phyloP scores from a whole-genome alignment of 371 early-diverging fungal genomes.

The Dinochytrium kinnereticum region DNA sequence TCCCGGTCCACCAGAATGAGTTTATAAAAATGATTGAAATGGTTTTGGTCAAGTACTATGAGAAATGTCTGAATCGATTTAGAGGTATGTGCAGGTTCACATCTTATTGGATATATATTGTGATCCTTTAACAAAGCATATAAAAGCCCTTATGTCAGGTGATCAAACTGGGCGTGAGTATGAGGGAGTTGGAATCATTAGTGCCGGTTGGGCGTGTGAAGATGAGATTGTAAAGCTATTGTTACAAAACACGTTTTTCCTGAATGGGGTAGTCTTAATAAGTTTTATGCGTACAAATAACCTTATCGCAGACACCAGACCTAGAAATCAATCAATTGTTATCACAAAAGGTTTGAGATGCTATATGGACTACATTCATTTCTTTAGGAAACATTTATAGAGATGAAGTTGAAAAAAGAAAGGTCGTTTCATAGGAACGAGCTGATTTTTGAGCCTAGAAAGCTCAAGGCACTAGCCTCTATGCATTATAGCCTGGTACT shows the following conservation, averaged over 20 bases:
- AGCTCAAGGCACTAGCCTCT: constrained; percentile 72
- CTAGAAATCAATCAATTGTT: constrained; percentile 26
- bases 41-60: constrained; percentile 74
- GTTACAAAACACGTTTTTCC: constrained; percentile 66
- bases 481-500: constrained; percentile 82
- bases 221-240: constrained; percentile 70
- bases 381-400: constrained; percentile 72
- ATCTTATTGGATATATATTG: background rate
- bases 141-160: constrained; percentile 60
- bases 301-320: constrained; percentile 22
- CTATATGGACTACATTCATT: background rate
- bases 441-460: constrained; percentile 82
- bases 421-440: constrained; percentile 78
- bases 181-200: constrained; percentile 55
- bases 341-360: constrained; percentile 35
- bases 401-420: constrained; percentile 80
- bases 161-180: constrained; percentile 52
- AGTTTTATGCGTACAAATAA: background rate
- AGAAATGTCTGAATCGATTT: constrained; percentile 74
- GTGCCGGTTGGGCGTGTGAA: constrained; percentile 85
- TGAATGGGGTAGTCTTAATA: constrained; percentile 45
- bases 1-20: constrained; percentile 81
- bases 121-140: background rate
- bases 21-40: constrained; percentile 79
- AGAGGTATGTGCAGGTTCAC: constrained; percentile 57